Conservation (phyloP, 2,329 filamentous ascomycete species). For the Clonostachys byssicola region DNA sequence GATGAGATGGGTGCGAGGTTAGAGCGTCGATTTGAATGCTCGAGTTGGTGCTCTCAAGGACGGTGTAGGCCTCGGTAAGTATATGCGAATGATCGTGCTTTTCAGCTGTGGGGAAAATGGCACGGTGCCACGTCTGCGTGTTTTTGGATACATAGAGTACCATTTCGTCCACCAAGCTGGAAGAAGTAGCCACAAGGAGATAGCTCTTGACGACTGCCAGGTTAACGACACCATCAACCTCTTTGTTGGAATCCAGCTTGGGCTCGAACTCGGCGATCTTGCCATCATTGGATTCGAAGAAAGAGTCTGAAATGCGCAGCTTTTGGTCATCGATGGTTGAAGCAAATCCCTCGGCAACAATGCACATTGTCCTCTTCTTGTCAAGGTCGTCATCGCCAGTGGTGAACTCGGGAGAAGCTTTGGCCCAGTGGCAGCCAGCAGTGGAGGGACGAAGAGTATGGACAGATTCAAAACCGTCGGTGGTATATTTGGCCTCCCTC, state of each 20-base stretch:
- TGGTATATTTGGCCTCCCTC: slow-evolving; percentile 69
- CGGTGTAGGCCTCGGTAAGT: slow-evolving; percentile 82
- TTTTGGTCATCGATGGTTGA: slow-evolving; percentile 70
- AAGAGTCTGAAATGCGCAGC: slow-evolving; percentile 78
- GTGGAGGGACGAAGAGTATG: slow-evolving; percentile 65
- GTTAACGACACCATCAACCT: slow-evolving; percentile 76
- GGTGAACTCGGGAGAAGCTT: slow-evolving; percentile 68
- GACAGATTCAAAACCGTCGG: slow-evolving; percentile 74
- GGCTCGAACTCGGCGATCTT: slow-evolving; percentile 66
- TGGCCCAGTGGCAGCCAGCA: slow-evolving; percentile 83
- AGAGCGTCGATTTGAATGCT: slow-evolving; percentile 96
- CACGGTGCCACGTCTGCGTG: slow-evolving; percentile 81
- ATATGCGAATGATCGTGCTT: slow-evolving; percentile 63
- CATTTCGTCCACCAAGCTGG: slow-evolving; percentile 81
- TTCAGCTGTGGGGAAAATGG: slow-evolving; percentile 80
- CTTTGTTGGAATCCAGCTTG: slow-evolving; percentile 67
- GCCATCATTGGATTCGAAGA: slow-evolving; percentile 56
- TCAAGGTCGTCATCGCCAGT: slow-evolving; percentile 63
- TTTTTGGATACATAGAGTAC: slow-evolving; percentile 87
- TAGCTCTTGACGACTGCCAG: slow-evolving; percentile 83
- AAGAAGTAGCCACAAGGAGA: slow-evolving; percentile 77
- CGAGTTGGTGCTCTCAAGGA: slow-evolving; percentile 95
- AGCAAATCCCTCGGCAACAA: slow-evolving; percentile 70
- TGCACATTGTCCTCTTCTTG: slow-evolving; percentile 72
- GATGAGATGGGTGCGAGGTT: slow-evolving; percentile 57